Conservation (phyloP, 176 grass and related monocot species). For the Dendrocalamus sinicus region DNA sequence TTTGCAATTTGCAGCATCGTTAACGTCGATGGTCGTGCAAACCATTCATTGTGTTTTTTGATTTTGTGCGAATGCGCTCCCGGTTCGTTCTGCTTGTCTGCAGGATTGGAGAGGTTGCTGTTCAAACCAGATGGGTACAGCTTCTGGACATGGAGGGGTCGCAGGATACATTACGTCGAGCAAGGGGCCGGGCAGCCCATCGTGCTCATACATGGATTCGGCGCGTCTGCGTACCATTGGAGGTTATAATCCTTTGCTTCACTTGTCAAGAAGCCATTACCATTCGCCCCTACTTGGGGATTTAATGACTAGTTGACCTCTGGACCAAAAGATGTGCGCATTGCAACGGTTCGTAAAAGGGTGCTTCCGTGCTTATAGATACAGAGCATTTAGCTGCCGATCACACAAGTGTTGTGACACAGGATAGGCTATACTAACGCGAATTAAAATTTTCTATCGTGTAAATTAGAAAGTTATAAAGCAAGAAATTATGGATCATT, state of each 20-base stretch:
- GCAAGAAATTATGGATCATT: too few relatives aligned
- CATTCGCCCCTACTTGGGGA: too few relatives aligned
- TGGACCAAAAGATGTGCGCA: too few relatives aligned
- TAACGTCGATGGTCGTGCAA: background rate
- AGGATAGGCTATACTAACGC: too few relatives aligned
- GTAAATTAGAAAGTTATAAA: too few relatives aligned
- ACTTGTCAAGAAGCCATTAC: too few relatives aligned
- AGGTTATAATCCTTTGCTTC: slow-evolving; percentile 48
- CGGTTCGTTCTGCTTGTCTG: slow-evolving; percentile 8
- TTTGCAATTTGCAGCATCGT: background rate
- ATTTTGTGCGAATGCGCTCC: background rate
- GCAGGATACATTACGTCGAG: slow-evolving; percentile 86
- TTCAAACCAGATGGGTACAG: slow-evolving; percentile 90
- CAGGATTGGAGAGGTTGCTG: slow-evolving; percentile 76
- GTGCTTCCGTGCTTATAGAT: too few relatives aligned
- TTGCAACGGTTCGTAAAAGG: too few relatives aligned
- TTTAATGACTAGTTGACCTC: too few relatives aligned
- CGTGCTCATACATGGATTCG: slow-evolving; percentile 94
- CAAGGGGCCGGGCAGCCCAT: slow-evolving; percentile 71
- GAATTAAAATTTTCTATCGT: too few relatives aligned
- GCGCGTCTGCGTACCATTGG: slow-evolving; percentile 96
- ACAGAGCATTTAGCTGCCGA: background rate
- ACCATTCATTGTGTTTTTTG: background rate
- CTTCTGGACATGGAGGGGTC: slow-evolving; percentile 94
- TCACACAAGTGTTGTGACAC: too few relatives aligned